Percentiles rank a stretch among this genome's conserved stretches.
These are phyloP conservation scores for Fusarium miscanthi DNA, from an alignment of 2,329 filamentous ascomycete species.

Conservation along the genomic window DNA sequence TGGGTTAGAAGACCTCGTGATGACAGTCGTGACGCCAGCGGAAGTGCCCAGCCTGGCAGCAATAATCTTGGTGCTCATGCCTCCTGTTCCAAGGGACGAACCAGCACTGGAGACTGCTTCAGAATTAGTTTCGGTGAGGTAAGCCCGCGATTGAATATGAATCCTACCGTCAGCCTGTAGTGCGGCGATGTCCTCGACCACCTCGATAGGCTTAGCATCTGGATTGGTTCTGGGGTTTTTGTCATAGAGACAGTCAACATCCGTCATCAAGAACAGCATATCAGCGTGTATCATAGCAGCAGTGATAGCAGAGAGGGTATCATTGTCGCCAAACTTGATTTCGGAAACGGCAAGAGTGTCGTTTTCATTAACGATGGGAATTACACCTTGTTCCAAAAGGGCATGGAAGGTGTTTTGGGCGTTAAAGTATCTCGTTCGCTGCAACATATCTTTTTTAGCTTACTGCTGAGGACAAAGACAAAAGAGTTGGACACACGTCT, in stretches of 20 bases:
- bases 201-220: constrained; percentile 88
- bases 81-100: constrained; percentile 89
- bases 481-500: constrained; percentile 68
- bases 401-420: constrained; percentile 95
- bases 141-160: neutral
- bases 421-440: constrained; percentile 94
- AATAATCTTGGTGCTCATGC: constrained; percentile 98
- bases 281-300: constrained; percentile 98
- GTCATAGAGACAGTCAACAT: constrained; percentile 97
- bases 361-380: constrained; percentile 99
- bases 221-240: constrained; percentile 90
- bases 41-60: constrained; percentile 92
- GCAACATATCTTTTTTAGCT: constrained; percentile 1
- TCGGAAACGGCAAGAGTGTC: constrained; percentile 96
- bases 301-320: constrained; percentile 95
- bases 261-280: constrained; percentile 97
- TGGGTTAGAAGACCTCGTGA: constrained; percentile 92
- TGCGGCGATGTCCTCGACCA: constrained; percentile 87
- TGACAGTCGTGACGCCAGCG: constrained; percentile 94
- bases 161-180: constrained; percentile 82
- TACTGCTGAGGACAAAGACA: neutral
- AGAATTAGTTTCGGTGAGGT: constrained; percentile 26
- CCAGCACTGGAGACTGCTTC: constrained; percentile 83
- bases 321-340: constrained; percentile 99
- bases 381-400: constrained; percentile 92